Evolutionary conservation across 2,329 filamentous ascomycete species (phyloP).

Genomic region (Claviceps sp.): DNA sequence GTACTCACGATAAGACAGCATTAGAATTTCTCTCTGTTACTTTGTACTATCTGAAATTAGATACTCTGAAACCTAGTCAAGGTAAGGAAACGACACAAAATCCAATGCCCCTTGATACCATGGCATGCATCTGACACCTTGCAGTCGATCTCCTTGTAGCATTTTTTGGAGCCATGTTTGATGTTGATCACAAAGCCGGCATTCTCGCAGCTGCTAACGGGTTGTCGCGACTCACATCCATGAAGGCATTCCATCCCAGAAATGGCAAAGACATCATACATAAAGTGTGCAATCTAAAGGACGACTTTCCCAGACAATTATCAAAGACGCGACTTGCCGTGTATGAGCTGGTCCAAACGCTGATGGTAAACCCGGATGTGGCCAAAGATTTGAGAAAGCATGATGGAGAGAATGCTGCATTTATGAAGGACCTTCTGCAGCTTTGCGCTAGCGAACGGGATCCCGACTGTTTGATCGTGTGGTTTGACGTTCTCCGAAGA

Average conservation of each 20-base stretch:
- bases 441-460: conserved; percentile 43
- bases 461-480: conserved; percentile 41
- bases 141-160: conserved; percentile 32
- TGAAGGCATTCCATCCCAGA: conserved; percentile 37
- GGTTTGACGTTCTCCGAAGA: conserved; percentile 37
- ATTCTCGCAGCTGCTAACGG: conserved; percentile 40
- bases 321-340: conserved; percentile 37
- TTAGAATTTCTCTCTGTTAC: conserved; percentile 44
- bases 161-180: conserved; percentile 47
- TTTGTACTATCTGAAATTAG: conserved; percentile 31
- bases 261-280: conserved; percentile 35
- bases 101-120: background rate
- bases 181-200: conserved; percentile 45
- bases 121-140: background rate
- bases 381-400: conserved; percentile 30
- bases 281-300: conserved; percentile 35
- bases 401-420: conserved; percentile 28
- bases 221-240: conserved; percentile 32
- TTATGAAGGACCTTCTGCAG: conserved; percentile 35
- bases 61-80: conserved; percentile 36
- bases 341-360: conserved; percentile 32
- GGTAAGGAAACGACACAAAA: conserved; percentile 17
- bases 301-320: conserved; percentile 43
- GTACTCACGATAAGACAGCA: conserved; percentile 21
- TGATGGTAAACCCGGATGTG: conserved; percentile 31